A percentile compares a stretch with the other conserved stretches of the same genome.
These are phyloP conservation scores for Metschnikowia anglica DNA, from an alignment of 805 yeast species.

Conservation along the genomic window DNA sequence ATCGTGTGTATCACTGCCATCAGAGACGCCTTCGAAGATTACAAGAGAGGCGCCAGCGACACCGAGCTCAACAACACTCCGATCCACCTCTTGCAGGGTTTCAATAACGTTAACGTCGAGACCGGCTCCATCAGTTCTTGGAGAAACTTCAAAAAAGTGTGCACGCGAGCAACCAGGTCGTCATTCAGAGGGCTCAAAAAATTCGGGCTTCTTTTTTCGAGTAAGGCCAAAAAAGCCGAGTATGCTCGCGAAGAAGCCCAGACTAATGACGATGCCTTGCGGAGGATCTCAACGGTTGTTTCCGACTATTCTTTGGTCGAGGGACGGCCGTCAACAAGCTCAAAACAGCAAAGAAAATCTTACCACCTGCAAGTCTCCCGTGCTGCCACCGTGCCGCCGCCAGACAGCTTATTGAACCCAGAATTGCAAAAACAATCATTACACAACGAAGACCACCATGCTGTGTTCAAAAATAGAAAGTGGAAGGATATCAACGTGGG, in stretches of 20 bases:
- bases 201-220: conserved; percentile 27
- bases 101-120: conserved; percentile 57
- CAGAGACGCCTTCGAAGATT: conserved; percentile 80
- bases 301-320: conserved; percentile 30
- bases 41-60: conserved; percentile 69
- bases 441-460: conserved; percentile 3
- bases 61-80: conserved; percentile 69
- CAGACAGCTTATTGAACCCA: conserved; percentile 26
- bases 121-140: conserved; percentile 56
- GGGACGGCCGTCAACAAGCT: conserved; percentile 10
- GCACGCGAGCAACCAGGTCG: conserved; percentile 34
- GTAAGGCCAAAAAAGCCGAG: conserved; percentile 26
- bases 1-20: conserved; percentile 73
- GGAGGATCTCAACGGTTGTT: conserved; percentile 37
- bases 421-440: conserved; percentile 11
- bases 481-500: conserved; percentile 43
- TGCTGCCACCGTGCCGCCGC: conserved; percentile 14
- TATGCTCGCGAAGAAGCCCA: conserved; percentile 26
- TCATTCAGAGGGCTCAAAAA: conserved; percentile 24
- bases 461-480: conserved; percentile 22
- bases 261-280: conserved; percentile 31
- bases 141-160: conserved; percentile 66
- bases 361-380: conserved; percentile 17
- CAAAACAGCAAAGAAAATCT: conserved; percentile 16
- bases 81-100: conserved; percentile 54